Evolutionary conservation across 306 rosid genomes (phyloP).

Genomic region (Lathyrus sativus): DNA sequence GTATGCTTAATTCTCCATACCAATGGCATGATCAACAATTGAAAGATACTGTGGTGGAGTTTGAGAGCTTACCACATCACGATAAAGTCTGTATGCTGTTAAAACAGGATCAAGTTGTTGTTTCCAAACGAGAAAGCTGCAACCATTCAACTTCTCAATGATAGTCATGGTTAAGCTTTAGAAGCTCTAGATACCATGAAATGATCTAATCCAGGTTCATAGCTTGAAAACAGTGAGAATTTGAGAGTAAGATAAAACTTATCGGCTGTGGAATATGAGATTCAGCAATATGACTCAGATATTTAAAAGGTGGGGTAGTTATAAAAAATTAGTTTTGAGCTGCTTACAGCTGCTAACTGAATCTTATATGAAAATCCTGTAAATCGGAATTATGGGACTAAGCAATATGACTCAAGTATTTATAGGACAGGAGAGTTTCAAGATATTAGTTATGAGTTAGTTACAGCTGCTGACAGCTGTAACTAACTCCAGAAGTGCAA

Average conservation of each 20-base stretch:
- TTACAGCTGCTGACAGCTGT: background rate
- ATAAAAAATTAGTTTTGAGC: background rate
- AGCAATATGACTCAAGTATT: background rate
- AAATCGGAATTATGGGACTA: background rate
- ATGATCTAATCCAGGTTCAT: background rate
- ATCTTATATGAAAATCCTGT: background rate
- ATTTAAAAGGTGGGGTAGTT: background rate
- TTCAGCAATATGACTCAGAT: background rate
- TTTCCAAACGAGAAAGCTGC: background rate
- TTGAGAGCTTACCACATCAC: background rate
- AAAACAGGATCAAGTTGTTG: background rate
- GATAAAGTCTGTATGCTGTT: background rate
- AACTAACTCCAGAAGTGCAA: background rate
- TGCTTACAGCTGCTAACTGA: background rate
- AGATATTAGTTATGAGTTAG: background rate
- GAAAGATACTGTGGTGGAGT: background rate
- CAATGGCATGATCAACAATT: background rate
- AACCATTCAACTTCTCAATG: background rate
- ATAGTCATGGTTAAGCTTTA: background rate
- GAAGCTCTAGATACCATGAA: background rate
- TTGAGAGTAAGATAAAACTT: conserved; percentile 3
- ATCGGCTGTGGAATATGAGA: background rate
- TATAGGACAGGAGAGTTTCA: background rate
- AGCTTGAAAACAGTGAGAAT: background rate
- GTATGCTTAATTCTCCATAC: background rate